These are phyloP conservation scores for Capsicum chinense DNA, from an alignment of 257 asterid genomes.

Conservation along the genomic window DNA sequence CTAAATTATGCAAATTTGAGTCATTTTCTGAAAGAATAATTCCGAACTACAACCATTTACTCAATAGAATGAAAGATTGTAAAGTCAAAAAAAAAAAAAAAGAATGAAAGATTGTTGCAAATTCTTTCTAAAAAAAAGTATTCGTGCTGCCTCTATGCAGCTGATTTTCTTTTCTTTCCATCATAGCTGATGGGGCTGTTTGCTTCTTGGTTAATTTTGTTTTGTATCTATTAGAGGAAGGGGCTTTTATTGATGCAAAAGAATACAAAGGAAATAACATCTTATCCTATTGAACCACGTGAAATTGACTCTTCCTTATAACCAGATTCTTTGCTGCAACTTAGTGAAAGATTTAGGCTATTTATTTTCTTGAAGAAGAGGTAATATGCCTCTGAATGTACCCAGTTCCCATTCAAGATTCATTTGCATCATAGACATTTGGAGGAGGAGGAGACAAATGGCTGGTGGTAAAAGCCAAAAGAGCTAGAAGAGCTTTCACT, in stretches of 20 bases:
- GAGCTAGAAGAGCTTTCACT: not conserved
- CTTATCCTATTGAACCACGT: not conserved
- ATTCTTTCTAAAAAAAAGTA: not conserved
- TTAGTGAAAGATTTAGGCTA: not conserved
- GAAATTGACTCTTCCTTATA: slow-evolving; percentile 4
- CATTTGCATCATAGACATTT: not conserved
- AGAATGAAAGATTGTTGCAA: not conserved
- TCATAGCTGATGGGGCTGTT: not conserved
- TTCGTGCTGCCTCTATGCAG: not conserved
- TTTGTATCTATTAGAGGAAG: slow-evolving; percentile 7
- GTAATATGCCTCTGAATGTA: not conserved
- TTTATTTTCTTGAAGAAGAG: not conserved
- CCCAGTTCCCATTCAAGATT: not conserved
- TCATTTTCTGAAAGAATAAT: not conserved
- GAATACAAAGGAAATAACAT: not conserved
- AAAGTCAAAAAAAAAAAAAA: too few species aligned
- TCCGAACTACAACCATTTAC: not conserved
- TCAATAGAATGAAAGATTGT: not conserved
- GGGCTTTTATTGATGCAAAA: slow-evolving; percentile 1
- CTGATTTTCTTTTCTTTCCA: not conserved
- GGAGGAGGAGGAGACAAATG: not conserved
- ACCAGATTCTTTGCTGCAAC: not conserved
- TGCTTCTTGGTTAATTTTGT: slow-evolving; percentile 20
- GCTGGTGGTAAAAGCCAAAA: not conserved
- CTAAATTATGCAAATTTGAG: not conserved